Percentiles rank a stretch among this genome's conserved stretches.
Evolutionary conservation across 345 rosid species (phyloP).

Genomic region (Durio zibethinus): DNA sequence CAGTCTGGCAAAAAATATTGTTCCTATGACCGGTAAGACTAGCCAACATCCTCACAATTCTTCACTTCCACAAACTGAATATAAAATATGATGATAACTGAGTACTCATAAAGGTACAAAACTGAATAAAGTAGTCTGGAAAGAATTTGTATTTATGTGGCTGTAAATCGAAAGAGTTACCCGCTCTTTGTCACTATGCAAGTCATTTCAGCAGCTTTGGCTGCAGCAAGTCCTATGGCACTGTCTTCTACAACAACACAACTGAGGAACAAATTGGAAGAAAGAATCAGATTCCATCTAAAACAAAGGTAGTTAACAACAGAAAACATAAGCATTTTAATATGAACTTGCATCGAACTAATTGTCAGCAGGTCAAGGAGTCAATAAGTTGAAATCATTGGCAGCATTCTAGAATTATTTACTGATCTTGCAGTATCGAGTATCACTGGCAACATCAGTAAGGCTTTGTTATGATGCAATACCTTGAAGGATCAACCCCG

Average conservation of each 20-base stretch:
- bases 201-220: constrained; percentile 93
- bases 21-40: too few species aligned
- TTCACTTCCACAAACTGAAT: too few species aligned
- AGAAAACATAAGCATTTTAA: not conserved
- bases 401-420: not conserved
- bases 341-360: not conserved
- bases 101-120: too few species aligned
- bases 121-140: too few species aligned
- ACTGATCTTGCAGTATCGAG: not conserved
- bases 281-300: not conserved
- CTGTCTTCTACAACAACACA: constrained; percentile 94
- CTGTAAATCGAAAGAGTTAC: constrained; percentile 36
- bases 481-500: constrained; percentile 85
- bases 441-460: not conserved
- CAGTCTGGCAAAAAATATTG: too few species aligned
- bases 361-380: not conserved
- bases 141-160: not conserved
- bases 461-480: constrained; percentile 2
- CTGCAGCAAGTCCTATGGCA: constrained; percentile 85
- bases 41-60: too few species aligned
- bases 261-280: constrained; percentile 36
- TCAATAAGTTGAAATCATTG: not conserved
- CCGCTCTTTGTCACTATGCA: constrained; percentile 88
- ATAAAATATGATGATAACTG: too few species aligned
- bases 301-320: too few species aligned